phyloP scores from a whole-genome alignment of 371 early-diverging fungal species.

The Mortierella sp. region DNA sequence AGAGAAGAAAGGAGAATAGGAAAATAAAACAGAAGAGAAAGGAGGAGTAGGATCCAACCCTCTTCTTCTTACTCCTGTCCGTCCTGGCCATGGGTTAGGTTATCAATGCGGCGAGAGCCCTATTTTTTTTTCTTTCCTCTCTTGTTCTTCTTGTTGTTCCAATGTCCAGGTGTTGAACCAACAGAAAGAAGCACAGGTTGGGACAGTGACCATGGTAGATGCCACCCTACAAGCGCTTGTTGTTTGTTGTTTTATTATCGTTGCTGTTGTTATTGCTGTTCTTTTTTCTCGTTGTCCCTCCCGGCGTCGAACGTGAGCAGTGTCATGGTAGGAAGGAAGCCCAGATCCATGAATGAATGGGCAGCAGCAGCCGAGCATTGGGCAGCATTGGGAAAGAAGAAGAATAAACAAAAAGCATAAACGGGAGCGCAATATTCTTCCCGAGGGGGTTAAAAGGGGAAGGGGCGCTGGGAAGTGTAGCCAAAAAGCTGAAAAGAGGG shows the following conservation, averaged over 20 bases:
- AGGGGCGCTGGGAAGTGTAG: not conserved
- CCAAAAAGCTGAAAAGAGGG: not conserved
- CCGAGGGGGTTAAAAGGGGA: not conserved
- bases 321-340: not conserved
- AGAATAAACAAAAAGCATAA: not conserved
- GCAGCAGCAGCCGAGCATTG: not conserved
- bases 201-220: not conserved
- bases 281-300: not conserved
- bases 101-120: slow-evolving; percentile 9
- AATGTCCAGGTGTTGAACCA: no score
- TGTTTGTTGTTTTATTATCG: not conserved
- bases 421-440: slow-evolving; percentile 7
- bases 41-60: not conserved
- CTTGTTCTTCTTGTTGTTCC: not conserved
- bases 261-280: not conserved
- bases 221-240: not conserved
- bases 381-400: not conserved
- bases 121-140: not conserved
- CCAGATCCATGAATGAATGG: not conserved
- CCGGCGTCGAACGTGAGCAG: not conserved
- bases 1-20: not conserved
- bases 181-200: no score
- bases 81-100: slow-evolving; percentile 4
- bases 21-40: not conserved
- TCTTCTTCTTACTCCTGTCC: not conserved